Evolutionary conservation across 306 rosid species (phyloP).

Genomic region (Dalbergia oliveri): DNA sequence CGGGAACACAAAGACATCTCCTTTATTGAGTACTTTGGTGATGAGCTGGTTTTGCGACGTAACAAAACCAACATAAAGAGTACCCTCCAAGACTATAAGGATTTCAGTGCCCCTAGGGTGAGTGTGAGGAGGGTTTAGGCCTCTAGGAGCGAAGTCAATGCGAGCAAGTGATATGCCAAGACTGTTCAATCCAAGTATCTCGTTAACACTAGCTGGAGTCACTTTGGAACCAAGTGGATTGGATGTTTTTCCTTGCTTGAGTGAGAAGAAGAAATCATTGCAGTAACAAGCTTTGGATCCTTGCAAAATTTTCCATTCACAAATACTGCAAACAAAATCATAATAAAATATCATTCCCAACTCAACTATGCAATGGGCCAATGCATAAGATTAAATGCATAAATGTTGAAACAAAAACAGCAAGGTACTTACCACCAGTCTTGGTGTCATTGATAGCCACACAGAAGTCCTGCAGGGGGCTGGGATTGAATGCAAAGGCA

Average conservation of each 20-base stretch:
- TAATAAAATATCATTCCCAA: neutral
- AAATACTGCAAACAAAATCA: conserved; percentile 33
- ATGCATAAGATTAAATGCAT: too few relatives aligned
- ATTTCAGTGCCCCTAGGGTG: conserved; percentile 31
- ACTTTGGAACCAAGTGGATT: conserved; percentile 35
- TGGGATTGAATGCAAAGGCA: conserved; percentile 48
- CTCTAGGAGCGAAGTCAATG: conserved; percentile 21
- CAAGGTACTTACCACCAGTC: conserved; percentile 5
- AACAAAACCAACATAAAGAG: conserved; percentile 49
- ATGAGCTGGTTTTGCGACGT: conserved; percentile 33
- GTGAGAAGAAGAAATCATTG: conserved; percentile 46
- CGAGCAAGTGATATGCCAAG: neutral
- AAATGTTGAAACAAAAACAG: too few relatives aligned
- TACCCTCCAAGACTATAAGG: conserved; percentile 47
- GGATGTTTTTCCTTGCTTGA: conserved; percentile 35
- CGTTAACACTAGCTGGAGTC: neutral
- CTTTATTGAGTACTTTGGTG: conserved; percentile 38
- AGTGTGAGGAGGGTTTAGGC: conserved; percentile 36
- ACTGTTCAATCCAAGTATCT: neutral
- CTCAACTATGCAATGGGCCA: too few relatives aligned
- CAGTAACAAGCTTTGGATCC: conserved; percentile 41
- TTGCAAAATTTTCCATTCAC: conserved; percentile 56
- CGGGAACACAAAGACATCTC: conserved; percentile 38
- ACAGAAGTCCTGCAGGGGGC: conserved; percentile 50
- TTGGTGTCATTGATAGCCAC: conserved; percentile 45